phyloP scores from a whole-genome alignment of 495 filamentous ascomycete species.

The Parathielavia hyrcaniae region DNA sequence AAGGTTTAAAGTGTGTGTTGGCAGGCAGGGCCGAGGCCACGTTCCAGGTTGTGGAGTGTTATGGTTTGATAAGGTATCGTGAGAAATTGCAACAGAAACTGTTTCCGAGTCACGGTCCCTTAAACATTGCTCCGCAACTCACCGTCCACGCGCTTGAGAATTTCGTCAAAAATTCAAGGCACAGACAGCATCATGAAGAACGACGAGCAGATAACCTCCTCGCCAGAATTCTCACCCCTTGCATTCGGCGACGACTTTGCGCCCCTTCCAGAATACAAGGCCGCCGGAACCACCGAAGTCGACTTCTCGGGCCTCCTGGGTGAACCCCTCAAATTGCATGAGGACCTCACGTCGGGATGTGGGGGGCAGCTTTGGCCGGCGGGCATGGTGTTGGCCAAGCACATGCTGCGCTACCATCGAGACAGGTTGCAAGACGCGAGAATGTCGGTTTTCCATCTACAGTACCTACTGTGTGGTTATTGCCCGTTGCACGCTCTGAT shows the following conservation, averaged over 20 bases:
- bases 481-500: neutral
- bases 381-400: constrained; percentile 77
- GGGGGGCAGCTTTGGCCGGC: constrained; percentile 93
- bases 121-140: neutral
- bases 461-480: neutral
- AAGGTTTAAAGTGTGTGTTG: no score
- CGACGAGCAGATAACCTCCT: constrained; percentile 22
- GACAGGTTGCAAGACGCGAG: constrained; percentile 54
- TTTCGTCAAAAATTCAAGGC: no score
- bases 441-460: constrained; percentile 57
- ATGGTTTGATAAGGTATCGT: no score
- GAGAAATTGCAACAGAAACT: no score
- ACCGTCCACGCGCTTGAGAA: no score
- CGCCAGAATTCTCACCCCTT: constrained; percentile 44
- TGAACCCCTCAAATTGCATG: constrained; percentile 64
- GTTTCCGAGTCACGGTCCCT: no score
- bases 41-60: no score
- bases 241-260: constrained; percentile 61
- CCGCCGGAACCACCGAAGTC: constrained; percentile 55
- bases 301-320: constrained; percentile 69
- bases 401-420: constrained; percentile 66
- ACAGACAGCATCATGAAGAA: neutral
- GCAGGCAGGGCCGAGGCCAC: no score
- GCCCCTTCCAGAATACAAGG: constrained; percentile 56
- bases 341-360: constrained; percentile 80